Conservation (phyloP, 257 asterid genomes). For the Perilla frutescens region DNA sequence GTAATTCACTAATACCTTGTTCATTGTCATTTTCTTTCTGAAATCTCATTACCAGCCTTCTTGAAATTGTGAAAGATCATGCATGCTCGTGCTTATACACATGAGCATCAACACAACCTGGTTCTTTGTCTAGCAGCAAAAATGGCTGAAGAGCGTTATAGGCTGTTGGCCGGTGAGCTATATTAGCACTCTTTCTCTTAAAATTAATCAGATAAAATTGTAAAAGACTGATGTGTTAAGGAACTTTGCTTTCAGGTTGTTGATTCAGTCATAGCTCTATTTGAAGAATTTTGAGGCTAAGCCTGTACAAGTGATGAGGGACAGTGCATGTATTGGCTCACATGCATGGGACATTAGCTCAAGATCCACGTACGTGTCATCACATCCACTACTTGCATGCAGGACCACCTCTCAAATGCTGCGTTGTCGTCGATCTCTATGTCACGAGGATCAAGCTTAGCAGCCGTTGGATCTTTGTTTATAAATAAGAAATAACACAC, state of each 20-base stretch:
- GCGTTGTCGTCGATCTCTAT: too few relatives aligned
- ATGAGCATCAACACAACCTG: conserved; percentile 96
- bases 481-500: too few relatives aligned
- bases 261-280: conserved; percentile 94
- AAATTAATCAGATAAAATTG: conserved; percentile 21
- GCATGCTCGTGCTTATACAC: conserved; percentile 98
- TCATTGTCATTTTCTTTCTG: background rate
- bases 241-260: conserved; percentile 66
- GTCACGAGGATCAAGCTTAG: too few relatives aligned
- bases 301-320: too few relatives aligned
- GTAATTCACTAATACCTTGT: conserved; percentile 1
- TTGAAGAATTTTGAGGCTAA: too few relatives aligned
- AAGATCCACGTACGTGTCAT: too few relatives aligned
- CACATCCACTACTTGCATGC: too few relatives aligned
- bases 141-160: conserved; percentile 99
- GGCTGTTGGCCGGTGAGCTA: conserved; percentile 86
- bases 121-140: conserved; percentile 97
- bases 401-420: too few relatives aligned
- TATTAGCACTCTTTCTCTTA: conserved; percentile 9
- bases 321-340: too few relatives aligned
- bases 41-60: conserved; percentile 25
- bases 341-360: too few relatives aligned
- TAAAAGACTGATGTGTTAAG: conserved; percentile 29
- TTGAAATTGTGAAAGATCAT: conserved; percentile 61
- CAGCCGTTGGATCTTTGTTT: too few relatives aligned